Base-by-base conservation (phyloP, 202 grass and related monocot genomes). In the Panicum virgatum region DNA sequence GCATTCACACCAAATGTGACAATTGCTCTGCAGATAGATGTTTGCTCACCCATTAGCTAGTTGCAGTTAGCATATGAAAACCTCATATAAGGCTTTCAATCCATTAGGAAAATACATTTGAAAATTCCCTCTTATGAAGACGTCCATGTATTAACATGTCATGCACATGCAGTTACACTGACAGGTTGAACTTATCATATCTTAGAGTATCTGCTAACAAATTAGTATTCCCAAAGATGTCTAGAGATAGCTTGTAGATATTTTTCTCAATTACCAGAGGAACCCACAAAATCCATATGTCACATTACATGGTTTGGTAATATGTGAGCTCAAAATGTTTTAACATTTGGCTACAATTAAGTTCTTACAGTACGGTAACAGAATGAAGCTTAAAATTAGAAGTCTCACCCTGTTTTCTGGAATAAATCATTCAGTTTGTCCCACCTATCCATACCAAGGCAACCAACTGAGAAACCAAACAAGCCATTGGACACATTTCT, bases 1-100 rank as follows among this genome's bases (percentile, higher is more conserved):
- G 97, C 97, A 62, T 99, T 99, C 40, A 99, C 81, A 63, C 97
- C 97, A 89, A 99, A 99, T 60, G 97, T 99, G 72, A 94, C 25
- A 82, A 92, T 72, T 80, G 93, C 93, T 82, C 93, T 99, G 93
- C 73, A 94, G 51, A 69, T 37, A 90, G 6, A 86, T 76, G 57
- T 88, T 66, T 81, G 57, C 62, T 62, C 30, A 59, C 16, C 29
- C 69, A 83, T 90, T 62, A 90, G 80, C 56, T 59, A 58, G 18
- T 18, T 42, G n/a, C 46, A 13, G 7, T 52, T 50, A 66, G 56
- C 16, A 56, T 19, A 19, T n/a, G 37, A 30, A 74, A 86, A 29
- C 11, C 40, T 23, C 18, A 75, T 10, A 80, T 20, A 51, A n/a
- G 4, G 18, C 9, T 42, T 61, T 50, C 13, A 23, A 79, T 52